These are phyloP conservation scores for Diaporthe vaccinii DNA, from an alignment of 2,329 filamentous ascomycete genomes.

Conservation along the genomic window DNA sequence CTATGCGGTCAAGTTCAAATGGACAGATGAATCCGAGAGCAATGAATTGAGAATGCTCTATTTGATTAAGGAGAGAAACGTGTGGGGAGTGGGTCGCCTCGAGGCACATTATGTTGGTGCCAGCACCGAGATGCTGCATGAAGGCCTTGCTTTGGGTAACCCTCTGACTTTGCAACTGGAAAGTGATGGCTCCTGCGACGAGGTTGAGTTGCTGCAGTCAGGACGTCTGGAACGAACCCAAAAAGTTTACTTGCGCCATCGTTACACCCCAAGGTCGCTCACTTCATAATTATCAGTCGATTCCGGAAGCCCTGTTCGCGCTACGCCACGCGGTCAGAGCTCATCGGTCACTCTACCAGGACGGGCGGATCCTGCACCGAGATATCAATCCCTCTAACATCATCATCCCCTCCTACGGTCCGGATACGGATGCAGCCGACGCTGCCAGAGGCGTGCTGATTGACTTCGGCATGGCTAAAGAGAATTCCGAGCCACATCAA, in stretches of 20 bases:
- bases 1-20: conserved; percentile 22
- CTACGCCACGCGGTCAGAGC: conserved; percentile 53
- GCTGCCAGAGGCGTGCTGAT: conserved; percentile 51
- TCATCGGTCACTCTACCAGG: conserved; percentile 51
- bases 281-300: conserved; percentile 47
- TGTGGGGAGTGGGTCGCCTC: neutral
- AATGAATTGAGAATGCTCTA: neutral
- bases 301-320: conserved; percentile 51
- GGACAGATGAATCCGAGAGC: neutral
- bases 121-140: neutral
- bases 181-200: neutral
- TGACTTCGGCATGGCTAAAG: conserved; percentile 51
- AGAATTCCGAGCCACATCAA: conserved; percentile 44
- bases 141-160: neutral
- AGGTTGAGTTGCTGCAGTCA: neutral
- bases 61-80: neutral
- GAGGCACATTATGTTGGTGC: conserved; percentile 3
- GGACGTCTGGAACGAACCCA: neutral
- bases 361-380: conserved; percentile 52
- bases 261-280: conserved; percentile 45
- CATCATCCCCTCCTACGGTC: conserved; percentile 47
- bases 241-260: neutral
- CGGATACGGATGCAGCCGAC: conserved; percentile 37
- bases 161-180: neutral
- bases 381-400: conserved; percentile 56